Conservation (phyloP, 169 alveolate species). For the Plasmodium gonderi region DNA sequence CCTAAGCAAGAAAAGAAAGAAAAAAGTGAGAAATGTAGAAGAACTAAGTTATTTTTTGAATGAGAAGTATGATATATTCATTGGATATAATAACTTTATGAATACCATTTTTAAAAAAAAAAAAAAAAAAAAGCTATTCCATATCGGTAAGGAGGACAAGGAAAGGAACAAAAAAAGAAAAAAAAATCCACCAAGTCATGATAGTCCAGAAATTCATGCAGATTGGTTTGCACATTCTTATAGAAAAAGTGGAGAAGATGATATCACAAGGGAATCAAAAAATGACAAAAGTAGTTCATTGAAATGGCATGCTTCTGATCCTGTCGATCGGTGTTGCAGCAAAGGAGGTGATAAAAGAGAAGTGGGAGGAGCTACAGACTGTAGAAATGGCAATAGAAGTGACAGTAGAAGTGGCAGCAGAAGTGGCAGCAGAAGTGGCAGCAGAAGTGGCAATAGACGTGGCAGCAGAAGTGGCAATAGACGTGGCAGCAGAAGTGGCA, state of each 20-base stretch:
- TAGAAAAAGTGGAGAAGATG: background rate
- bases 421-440: background rate
- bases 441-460: background rate
- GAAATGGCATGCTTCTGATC: background rate
- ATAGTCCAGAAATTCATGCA: too few species aligned
- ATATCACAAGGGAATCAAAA: background rate
- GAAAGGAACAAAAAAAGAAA: background rate
- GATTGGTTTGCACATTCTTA: too few species aligned
- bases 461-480: background rate
- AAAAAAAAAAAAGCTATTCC: too few species aligned
- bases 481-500: background rate
- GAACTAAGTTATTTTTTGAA: conserved; percentile 26
- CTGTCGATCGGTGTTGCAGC: background rate
- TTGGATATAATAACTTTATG: conserved; percentile 54
- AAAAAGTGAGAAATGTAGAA: conserved; percentile 12
- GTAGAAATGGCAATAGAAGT: background rate
- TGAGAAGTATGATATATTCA: conserved; percentile 20
- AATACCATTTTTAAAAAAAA: conserved; percentile 47
- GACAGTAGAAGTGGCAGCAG: background rate
- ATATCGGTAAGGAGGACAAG: too few species aligned
- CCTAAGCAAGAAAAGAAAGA: conserved; percentile 13
- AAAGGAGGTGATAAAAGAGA: background rate
- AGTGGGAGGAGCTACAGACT: background rate
- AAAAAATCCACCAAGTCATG: background rate
- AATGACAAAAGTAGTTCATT: background rate